Base-by-base conservation (phyloP, 495 filamentous ascomycete species). In the Hyaloscypha variabilis region DNA sequence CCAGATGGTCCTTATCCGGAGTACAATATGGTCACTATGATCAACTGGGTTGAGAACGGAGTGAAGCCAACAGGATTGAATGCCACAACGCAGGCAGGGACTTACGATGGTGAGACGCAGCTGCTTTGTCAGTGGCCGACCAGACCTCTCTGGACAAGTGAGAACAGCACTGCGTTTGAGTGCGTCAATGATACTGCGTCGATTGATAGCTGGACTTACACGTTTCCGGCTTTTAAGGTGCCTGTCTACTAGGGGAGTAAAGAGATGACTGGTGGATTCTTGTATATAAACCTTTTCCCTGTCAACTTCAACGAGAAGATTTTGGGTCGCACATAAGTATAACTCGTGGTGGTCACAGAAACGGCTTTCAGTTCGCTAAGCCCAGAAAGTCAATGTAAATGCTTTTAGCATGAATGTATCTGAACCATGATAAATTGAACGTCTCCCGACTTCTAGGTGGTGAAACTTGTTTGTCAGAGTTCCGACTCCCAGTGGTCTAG, bases 31-130 rank as follows among this genome's bases (percentile, higher is more conserved):
- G 71, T 72, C 58, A 76, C 65, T 34, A 73, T 84, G 23, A 84
- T 84, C 51, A 70, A 80, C 25, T 85, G 82, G 83, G 83, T 83
- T 17, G 81, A 83, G 64, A 76, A 81, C 8, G 81, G 75, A 14
- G 65, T 76, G 2, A 68, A 74, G 31, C 82, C 82, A 0, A 65
- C 58, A 10, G 76, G 69, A 8, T 64, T 86, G 17, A 82, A 82
- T 63, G 76, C 76, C 2, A 83, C 80, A 3, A 76, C 80, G 4
- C 60, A 62, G 31, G 50, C 60, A 13, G 76, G 77, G 1, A 70
- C 74, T 0, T 51, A 78, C 46, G 54, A 65, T 24, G 82, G 80
- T 6, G 74, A 79, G 67, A 75, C 75, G 8, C 70, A 79, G 67
- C 65, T 71, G 63, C 65, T 86, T 36, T 86, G 82, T 63, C 71